A percentile compares a stretch with the other conserved stretches of the same genome.
phyloP scores from a whole-genome alignment of 2,329 filamentous ascomycete genomes.

The Aspergillus awamori region DNA sequence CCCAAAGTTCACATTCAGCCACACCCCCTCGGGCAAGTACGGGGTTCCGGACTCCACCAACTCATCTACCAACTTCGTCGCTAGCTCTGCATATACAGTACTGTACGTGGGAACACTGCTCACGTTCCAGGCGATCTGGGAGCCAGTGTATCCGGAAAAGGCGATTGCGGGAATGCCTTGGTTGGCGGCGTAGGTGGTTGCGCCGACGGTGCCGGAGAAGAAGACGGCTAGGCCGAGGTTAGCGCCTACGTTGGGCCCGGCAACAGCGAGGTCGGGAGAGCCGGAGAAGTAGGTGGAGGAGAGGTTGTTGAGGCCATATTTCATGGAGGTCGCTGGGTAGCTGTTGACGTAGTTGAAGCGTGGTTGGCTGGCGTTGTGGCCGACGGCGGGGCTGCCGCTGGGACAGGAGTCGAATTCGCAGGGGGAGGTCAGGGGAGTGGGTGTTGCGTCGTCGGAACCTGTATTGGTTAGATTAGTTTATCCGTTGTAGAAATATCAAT shows the following conservation, averaged over 20 bases:
- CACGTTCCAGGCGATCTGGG: slow-evolving; percentile 57
- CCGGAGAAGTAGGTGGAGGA: slow-evolving; percentile 58
- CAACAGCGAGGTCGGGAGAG: slow-evolving; percentile 64
- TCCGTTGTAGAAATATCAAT: too few relatives aligned
- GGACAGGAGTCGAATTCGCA: slow-evolving; percentile 68
- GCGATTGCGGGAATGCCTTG: slow-evolving; percentile 67
- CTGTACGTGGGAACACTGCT: slow-evolving; percentile 51
- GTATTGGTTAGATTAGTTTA: neutral
- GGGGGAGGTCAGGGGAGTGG: slow-evolving; percentile 50
- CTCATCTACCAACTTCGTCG: slow-evolving; percentile 59
- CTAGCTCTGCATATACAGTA: slow-evolving; percentile 65
- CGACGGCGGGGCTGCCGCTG: slow-evolving; percentile 57
- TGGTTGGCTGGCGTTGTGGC: slow-evolving; percentile 59
- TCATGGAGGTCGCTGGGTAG: slow-evolving; percentile 66
- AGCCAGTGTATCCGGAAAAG: slow-evolving; percentile 61
- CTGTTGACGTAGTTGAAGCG: slow-evolving; percentile 74
- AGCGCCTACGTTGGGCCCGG: slow-evolving; percentile 63
- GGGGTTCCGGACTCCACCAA: slow-evolving; percentile 61
- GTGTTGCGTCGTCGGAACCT: slow-evolving; percentile 59
- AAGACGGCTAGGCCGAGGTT: slow-evolving; percentile 61
- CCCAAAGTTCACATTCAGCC: slow-evolving; percentile 72
- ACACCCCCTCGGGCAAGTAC: slow-evolving; percentile 63
- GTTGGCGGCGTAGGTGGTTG: slow-evolving; percentile 60
- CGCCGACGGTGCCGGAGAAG: slow-evolving; percentile 70
- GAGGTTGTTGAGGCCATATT: slow-evolving; percentile 63